Evolutionary conservation across 148 eudicot genomes (phyloP), one percentile per base, ranked within the genome.

Genomic region (Spergularia marina): DNA sequence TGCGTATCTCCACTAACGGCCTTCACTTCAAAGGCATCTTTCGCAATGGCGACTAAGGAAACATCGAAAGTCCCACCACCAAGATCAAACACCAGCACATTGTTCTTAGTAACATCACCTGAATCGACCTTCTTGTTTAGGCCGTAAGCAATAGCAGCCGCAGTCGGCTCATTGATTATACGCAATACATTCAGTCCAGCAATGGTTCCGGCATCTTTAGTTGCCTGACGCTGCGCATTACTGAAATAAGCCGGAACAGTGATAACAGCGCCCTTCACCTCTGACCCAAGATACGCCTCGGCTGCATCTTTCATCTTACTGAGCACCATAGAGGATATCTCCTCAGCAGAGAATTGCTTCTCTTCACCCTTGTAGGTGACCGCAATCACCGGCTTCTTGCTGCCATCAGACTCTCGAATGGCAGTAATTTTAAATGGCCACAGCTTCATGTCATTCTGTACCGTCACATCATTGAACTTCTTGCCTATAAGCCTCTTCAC

Each of bases 241-340:
- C 59, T 74, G 74, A 79, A 79, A 53, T 79, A 74, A 7, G 82
- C 78, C 17, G 82, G 82, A 10, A 79, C 78, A 14, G 82, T 79
- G 39, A 79, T 21, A 6, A 79, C 70, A 58, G 78, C 78, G 39
- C 54, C 21, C 54, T 75, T 65, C 1, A 75, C 71, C 18, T 65
- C 58, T 0, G 53, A 36, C 1, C 71, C 63, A 17, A 75, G 40
- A 12, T 25, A 75, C 0, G 64, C 18, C 34, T 75, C 78, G 0
- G 78, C 71, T 0, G 12, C 65, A 14, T 66, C 71, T 65, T 75
- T 75, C 78, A 75, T 75, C 64, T 75, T 75, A 10, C 14, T 1
- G 2, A 79, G 77, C 8, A 79, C 53, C 82, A 79, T 79, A 0
- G 82, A 68, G 7, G 78, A 79, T 18, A 79, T 79, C 23, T 74